Conservation (phyloP, 441 rosid species). For the Populus hybrid region DNA sequence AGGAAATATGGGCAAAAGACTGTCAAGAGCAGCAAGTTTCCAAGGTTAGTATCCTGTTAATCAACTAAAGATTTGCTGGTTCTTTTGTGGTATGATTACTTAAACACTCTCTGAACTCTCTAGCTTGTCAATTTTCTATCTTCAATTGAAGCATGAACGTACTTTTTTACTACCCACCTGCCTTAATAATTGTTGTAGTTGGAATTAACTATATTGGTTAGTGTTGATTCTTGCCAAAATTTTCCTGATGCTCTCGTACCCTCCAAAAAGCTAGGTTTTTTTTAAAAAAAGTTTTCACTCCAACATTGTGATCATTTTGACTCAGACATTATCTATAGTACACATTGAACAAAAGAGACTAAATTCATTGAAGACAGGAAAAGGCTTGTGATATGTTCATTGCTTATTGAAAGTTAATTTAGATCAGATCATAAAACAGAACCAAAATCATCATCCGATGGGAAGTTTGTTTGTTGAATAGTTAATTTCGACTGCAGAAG, state of each 20-base stretch:
- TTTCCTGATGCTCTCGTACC: background rate
- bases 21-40: slow-evolving; percentile 47
- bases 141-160: too few species aligned
- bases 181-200: background rate
- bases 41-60: slow-evolving; percentile 33
- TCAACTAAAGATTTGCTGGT: background rate
- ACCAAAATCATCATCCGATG: background rate
- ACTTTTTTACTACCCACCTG: too few species aligned
- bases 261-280: background rate
- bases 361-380: background rate
- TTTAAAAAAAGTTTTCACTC: too few species aligned
- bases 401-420: background rate
- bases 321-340: too few species aligned
- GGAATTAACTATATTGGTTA: background rate
- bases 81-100: background rate
- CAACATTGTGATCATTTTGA: too few species aligned
- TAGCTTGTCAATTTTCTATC: background rate
- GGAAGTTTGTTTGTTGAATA: background rate
- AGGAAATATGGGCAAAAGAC: slow-evolving; percentile 55
- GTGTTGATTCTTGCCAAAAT: background rate
- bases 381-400: background rate
- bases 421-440: background rate
- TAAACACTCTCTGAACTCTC: background rate
- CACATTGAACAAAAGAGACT: too few species aligned
- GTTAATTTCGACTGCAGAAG: slow-evolving; percentile 39